Conservation (phyloP, 148 eudicot genomes). For the Heliosperma pusillum region DNA sequence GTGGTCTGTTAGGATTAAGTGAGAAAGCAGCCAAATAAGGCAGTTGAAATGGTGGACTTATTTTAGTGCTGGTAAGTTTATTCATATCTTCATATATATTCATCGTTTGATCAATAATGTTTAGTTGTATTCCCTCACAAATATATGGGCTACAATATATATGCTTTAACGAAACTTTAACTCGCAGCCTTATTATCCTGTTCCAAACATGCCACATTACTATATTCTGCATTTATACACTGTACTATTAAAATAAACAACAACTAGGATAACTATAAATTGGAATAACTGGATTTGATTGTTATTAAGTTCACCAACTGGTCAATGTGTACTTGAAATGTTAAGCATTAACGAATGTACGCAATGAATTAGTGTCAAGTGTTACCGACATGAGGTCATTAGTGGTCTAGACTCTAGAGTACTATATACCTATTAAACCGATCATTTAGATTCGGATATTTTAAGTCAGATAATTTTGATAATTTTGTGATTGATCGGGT, state of each 20-base stretch:
- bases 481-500: too few species aligned
- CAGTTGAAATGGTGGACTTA: slow-evolving; percentile 30
- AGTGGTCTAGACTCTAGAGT: too few species aligned
- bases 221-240: slow-evolving; percentile 8
- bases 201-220: slow-evolving; percentile 16
- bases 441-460: too few species aligned
- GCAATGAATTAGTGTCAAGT: too few species aligned
- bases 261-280: not conserved
- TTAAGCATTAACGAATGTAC: not conserved
- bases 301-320: slow-evolving; percentile 2
- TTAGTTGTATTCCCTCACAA: slow-evolving; percentile 3
- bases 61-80: not conserved
- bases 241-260: not conserved
- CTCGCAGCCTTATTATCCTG: not conserved
- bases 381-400: too few species aligned
- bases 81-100: not conserved
- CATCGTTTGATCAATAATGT: not conserved
- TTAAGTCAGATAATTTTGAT: too few species aligned
- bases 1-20: slow-evolving; percentile 13
- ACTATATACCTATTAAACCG: too few species aligned
- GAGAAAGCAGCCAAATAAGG: slow-evolving; percentile 12
- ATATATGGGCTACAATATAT: slow-evolving; percentile 11
- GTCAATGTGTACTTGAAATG: not conserved
- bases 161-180: slow-evolving; percentile 14
- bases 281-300: not conserved